Evolutionary conservation across 2,329 filamentous ascomycete species (phyloP).

Genomic region (Gliomastix tumulicola): DNA sequence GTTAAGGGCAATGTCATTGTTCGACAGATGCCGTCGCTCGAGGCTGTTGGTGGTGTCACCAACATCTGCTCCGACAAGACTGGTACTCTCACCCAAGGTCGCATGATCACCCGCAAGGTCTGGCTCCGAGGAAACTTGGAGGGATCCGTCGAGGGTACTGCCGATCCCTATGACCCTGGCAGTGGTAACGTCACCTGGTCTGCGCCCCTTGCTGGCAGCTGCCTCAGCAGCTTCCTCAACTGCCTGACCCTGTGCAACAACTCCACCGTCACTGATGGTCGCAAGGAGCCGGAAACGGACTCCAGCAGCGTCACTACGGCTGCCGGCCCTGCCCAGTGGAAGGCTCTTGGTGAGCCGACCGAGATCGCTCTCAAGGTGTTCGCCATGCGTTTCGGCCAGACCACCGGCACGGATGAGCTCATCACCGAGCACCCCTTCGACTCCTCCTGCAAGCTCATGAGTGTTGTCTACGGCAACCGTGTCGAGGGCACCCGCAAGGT

Average conservation of each 20-base stretch:
- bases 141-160: constrained; percentile 45
- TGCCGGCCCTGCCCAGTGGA: constrained; percentile 40
- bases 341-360: constrained; percentile 59
- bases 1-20: constrained; percentile 58
- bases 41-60: constrained; percentile 63
- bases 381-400: constrained; percentile 58
- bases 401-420: constrained; percentile 37
- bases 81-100: constrained; percentile 58
- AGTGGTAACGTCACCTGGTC: constrained; percentile 44
- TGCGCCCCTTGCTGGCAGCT: constrained; percentile 28
- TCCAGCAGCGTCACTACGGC: constrained; percentile 37
- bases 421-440: constrained; percentile 67
- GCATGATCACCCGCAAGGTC: constrained; percentile 58
- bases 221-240: constrained; percentile 40
- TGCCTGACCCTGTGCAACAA: constrained; percentile 59
- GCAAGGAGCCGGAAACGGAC: constrained; percentile 37
- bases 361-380: constrained; percentile 71
- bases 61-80: constrained; percentile 68
- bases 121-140: constrained; percentile 50
- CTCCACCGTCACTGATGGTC: constrained; percentile 38
- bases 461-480: constrained; percentile 50
- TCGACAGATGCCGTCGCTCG: constrained; percentile 56
- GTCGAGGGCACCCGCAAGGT: constrained; percentile 28
- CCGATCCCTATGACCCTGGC: constrained; percentile 54
- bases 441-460: constrained; percentile 69